A percentile compares a stretch with the other conserved stretches of the same genome.
These are phyloP conservation scores for Cudoniella acicularis DNA, from an alignment of 495 filamentous ascomycete species.

Conservation along the genomic window DNA sequence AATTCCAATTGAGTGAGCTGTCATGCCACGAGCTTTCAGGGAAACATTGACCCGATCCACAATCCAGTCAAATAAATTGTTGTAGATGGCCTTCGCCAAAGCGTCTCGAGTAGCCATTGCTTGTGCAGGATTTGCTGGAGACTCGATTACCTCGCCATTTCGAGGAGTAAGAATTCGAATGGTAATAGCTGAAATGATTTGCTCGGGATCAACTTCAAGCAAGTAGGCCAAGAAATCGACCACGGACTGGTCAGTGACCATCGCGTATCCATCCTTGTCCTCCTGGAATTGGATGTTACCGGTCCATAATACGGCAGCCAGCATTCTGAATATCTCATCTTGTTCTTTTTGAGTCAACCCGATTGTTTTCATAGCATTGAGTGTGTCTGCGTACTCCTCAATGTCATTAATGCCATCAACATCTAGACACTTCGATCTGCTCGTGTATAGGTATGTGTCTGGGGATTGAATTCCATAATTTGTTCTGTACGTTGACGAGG, in stretches of 20 bases:
- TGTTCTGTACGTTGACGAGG: conserved; percentile 78
- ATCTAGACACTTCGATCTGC: conserved; percentile 87
- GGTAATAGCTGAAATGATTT: conserved; percentile 85
- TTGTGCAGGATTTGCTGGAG: conserved; percentile 85
- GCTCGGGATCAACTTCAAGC: conserved; percentile 76
- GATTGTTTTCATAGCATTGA: conserved; percentile 93
- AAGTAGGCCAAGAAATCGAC: conserved; percentile 93
- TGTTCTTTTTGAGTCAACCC: conserved; percentile 86
- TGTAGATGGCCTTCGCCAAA: conserved; percentile 89
- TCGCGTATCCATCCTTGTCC: conserved; percentile 83
- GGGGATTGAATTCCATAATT: conserved; percentile 87
- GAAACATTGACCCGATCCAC: conserved; percentile 89
- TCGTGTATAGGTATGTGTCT: conserved; percentile 93
- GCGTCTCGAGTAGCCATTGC: conserved; percentile 93
- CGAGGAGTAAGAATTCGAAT: conserved; percentile 86
- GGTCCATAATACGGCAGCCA: conserved; percentile 89
- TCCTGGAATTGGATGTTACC: conserved; percentile 89
- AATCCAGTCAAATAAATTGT: conserved; percentile 99
- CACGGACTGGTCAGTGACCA: conserved; percentile 79
- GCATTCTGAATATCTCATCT: conserved; percentile 95
- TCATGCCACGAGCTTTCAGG: conserved; percentile 69
- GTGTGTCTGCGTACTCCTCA: conserved; percentile 85
- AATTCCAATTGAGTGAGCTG: conserved; percentile 88
- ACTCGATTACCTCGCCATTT: conserved; percentile 84
- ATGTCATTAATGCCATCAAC: conserved; percentile 90